Base-by-base conservation (phyloP, 306 rosid genomes). In the Begonia masoniana region DNA sequence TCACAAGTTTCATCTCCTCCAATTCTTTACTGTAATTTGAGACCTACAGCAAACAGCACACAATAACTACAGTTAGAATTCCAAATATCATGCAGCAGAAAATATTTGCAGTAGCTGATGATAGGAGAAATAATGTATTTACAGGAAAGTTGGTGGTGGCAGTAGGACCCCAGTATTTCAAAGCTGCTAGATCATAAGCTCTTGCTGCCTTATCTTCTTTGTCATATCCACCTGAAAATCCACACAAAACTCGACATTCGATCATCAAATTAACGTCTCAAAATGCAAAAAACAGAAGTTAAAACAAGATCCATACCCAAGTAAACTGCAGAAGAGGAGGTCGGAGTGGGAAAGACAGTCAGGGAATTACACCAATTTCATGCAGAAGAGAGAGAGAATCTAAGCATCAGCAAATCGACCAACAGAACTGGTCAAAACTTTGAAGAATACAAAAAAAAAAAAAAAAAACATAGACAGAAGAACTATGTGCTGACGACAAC, bases 181-280 rank as follows among this genome's bases (percentile, higher is more conserved):
- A 74, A 65, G 99, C 99, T 17, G 99, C 99, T 78, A 92, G 78
- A 76, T 92, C 99, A 71, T 92, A 92, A 58, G 99, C 76, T 70
- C 96, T 79, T n/a, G 99, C 96, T 1, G 99, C 99, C 72, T 87
- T 92, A 9, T 92, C 99, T 73, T 92, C 99, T 68, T 86, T 86
- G 74, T 92, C 99, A 77, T 92, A 92, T 50, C 96, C 99, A 74
- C 99, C 99, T 92, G 75, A 68, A 47, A 15, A 13, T 56, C 4
- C 41, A 3, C 50, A 43, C 3, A 19, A n/a, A 51, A 12, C n/a
- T 11, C 39, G 8, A 31, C 39, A 31, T 31, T 31, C 8, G 39
- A 31, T 31, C 50, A 16, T 43, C 4, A 13, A 12, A n/a, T 10
- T 2, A 53, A 35, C 35, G 36, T 47, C 19, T 5, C 10, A 42